A percentile compares a stretch with the other conserved stretches of the same genome.
Evolutionary conservation across 2,329 filamentous ascomycete species (phyloP).

Genomic region (Hymenoscyphus fructigenus): DNA sequence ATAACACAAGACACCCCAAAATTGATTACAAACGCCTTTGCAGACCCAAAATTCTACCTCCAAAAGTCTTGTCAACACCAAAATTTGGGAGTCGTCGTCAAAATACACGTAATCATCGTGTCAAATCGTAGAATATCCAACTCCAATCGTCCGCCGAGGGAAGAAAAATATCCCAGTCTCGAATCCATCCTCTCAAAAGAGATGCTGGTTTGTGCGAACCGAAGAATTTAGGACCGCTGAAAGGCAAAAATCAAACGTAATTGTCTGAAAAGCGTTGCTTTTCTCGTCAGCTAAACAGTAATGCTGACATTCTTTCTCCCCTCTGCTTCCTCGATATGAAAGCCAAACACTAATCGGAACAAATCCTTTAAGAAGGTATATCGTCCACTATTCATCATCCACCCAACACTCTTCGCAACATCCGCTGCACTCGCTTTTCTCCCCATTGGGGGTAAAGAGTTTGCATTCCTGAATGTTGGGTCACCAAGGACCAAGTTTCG

Average conservation of each 20-base stretch:
- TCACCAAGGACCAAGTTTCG: conserved; percentile 77
- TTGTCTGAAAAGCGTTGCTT: background rate
- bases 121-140: background rate
- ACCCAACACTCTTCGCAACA: conserved; percentile 74
- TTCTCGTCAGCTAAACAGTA: conserved; percentile 43
- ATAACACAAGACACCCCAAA: conserved; percentile 12
- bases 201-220: background rate
- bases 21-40: conserved; percentile 17
- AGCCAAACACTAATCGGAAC: conserved; percentile 81
- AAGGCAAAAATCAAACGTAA: background rate
- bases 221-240: background rate
- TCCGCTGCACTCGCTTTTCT: conserved; percentile 69
- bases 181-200: background rate
- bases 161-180: background rate
- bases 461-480: conserved; percentile 58
- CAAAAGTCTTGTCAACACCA: background rate
- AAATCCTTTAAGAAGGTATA: conserved; percentile 81
- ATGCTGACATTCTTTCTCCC: conserved; percentile 65
- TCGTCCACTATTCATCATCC: conserved; percentile 70
- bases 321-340: conserved; percentile 75
- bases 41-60: conserved; percentile 11
- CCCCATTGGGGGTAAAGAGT: conserved; percentile 54
- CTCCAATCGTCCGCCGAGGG: background rate
- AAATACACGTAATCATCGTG: too few species aligned
- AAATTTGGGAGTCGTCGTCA: background rate